phyloP scores from a whole-genome alignment of 1,284 basidiomycete genomes.

The Laetiporus sulphureus region DNA sequence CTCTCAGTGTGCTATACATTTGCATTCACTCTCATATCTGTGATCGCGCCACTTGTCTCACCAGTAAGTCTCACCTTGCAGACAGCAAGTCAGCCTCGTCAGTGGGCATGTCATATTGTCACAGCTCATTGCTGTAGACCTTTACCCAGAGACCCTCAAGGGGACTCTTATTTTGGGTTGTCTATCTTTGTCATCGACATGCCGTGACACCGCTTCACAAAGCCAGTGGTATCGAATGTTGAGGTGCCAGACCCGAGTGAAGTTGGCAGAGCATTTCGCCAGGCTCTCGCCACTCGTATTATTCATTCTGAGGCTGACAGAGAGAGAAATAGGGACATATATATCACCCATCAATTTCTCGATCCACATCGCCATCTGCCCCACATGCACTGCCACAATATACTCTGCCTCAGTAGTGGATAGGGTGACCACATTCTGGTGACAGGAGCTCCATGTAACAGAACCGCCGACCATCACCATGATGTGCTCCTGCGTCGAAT shows the following conservation, averaged over 20 bases:
- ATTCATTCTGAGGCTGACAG: not conserved
- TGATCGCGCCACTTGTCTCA: no score
- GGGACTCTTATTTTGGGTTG: no score
- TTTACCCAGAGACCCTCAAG: no score
- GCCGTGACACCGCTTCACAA: not conserved
- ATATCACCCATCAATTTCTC: not conserved
- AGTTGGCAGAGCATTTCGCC: not conserved
- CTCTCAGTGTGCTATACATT: no score
- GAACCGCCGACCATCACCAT: conserved; percentile 21
- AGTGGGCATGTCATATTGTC: no score
- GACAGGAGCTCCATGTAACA: conserved; percentile 29
- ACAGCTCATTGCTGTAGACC: no score
- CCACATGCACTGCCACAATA: conserved; percentile 20
- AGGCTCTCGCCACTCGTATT: not conserved
- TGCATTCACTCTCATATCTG: no score
- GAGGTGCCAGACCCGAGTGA: not conserved
- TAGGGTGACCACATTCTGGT: conserved; percentile 26
- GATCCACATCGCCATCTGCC: conserved; percentile 19
- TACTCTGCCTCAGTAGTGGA: conserved; percentile 25
- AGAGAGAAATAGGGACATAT: not conserved
- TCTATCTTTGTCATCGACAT: no score
- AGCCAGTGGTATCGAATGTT: not conserved
- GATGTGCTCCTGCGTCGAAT: conserved; percentile 29
- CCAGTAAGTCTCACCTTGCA: no score
- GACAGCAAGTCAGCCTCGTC: no score